A percentile compares a stretch with the other conserved stretches of the same genome.
Conservation (phyloP, 495 filamentous ascomycete species). For the Endocarpon pusillum region DNA sequence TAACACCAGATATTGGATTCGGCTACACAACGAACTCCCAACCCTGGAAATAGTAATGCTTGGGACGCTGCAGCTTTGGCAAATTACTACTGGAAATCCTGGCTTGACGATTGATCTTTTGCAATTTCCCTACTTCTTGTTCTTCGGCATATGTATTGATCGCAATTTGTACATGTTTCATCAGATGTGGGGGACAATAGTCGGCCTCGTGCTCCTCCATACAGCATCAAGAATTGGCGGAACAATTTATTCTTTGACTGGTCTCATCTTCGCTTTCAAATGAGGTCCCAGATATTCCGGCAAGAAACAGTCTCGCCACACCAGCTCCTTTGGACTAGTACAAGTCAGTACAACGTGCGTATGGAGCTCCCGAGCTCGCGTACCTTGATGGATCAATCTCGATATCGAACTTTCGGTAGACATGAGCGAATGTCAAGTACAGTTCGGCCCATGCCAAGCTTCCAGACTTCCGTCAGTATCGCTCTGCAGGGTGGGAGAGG, state of each 20-base stretch:
- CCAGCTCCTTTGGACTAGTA: background rate
- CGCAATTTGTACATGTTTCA: too few relatives aligned
- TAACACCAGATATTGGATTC: too few relatives aligned
- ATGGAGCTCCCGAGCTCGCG: background rate
- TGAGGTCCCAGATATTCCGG: background rate
- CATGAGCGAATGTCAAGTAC: conserved; percentile 6
- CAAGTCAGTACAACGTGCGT: background rate
- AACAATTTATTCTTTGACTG: background rate
- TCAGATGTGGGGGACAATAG: too few relatives aligned
- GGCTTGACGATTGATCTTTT: too few relatives aligned
- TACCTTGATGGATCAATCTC: conserved; percentile 7
- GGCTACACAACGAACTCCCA: too few relatives aligned
- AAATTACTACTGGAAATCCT: too few relatives aligned
- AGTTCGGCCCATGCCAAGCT: conserved; percentile 10
- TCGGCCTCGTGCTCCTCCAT: too few relatives aligned
- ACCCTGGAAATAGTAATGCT: too few relatives aligned
- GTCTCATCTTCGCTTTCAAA: background rate
- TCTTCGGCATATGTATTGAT: too few relatives aligned
- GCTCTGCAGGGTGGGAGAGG: background rate
- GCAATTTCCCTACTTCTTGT: too few relatives aligned
- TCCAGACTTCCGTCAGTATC: background rate
- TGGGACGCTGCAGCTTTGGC: too few relatives aligned
- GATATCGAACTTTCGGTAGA: conserved; percentile 8
- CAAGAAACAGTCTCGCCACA: background rate
- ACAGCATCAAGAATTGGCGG: too few relatives aligned